phyloP scores from a whole-genome alignment of 2,329 filamentous ascomycete species.

The Talaromyces pinophilus region DNA sequence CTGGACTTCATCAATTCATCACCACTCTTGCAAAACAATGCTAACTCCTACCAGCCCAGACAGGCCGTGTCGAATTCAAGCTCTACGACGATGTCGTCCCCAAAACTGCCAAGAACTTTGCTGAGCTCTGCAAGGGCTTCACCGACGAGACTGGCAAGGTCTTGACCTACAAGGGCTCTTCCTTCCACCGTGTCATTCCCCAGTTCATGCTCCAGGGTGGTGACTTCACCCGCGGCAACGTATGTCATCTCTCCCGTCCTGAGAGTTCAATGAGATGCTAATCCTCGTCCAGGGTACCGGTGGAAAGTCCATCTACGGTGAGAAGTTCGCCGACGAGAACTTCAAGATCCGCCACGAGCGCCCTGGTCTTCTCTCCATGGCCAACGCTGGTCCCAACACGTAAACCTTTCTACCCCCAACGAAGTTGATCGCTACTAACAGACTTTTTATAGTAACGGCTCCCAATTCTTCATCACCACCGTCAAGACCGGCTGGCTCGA shows the following conservation, averaged over 20 bases:
- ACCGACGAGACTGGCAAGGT: slow-evolving; percentile 45
- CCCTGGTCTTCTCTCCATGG: slow-evolving; percentile 87
- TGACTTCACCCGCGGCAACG: slow-evolving; percentile 91
- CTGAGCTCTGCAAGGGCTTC: slow-evolving; percentile 78
- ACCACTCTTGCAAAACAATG: slow-evolving; percentile 7
- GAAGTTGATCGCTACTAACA: neutral
- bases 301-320: slow-evolving; percentile 91
- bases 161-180: slow-evolving; percentile 67
- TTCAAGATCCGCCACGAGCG: slow-evolving; percentile 72
- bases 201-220: slow-evolving; percentile 95
- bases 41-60: slow-evolving; percentile 59
- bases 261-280: neutral
- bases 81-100: slow-evolving; percentile 85
- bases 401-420: slow-evolving; percentile 40
- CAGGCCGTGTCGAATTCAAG: slow-evolving; percentile 81
- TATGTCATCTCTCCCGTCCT: slow-evolving; percentile 49
- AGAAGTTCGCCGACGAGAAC: slow-evolving; percentile 95
- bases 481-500: slow-evolving; percentile 67
- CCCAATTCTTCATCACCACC: slow-evolving; percentile 73
- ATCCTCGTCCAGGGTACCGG: slow-evolving; percentile 68
- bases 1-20: neutral
- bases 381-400: slow-evolving; percentile 94
- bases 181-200: slow-evolving; percentile 91
- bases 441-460: slow-evolving; percentile 59
- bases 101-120: slow-evolving; percentile 86